Conservation (phyloP, 192 early-diverging fungal genomes). For the Dimargaris verticillata region DNA sequence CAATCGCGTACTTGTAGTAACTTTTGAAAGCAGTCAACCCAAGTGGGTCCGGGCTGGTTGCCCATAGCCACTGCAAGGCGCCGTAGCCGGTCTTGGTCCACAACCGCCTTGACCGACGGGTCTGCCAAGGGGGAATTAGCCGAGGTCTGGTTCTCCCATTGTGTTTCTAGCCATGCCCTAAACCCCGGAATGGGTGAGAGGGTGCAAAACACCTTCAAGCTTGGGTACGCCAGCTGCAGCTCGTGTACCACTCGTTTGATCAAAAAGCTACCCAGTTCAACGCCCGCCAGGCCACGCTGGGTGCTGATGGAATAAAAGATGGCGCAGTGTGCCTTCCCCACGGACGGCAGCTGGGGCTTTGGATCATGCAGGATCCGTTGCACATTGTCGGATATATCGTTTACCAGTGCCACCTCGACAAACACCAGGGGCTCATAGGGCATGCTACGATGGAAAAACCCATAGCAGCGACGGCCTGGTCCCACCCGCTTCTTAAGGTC, state of each 20-base stretch:
- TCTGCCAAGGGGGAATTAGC: no score
- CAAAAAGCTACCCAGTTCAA: constrained; percentile 80
- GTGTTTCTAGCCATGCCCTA: constrained; percentile 47
- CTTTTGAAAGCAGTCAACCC: no score
- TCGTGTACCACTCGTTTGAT: constrained; percentile 81
- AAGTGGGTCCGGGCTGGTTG: constrained; percentile 12
- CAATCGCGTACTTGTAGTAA: no score
- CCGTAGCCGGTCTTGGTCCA: constrained; percentile 3
- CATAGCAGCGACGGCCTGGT: constrained; percentile 61
- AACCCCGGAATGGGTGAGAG: constrained; percentile 85
- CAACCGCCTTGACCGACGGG: no score
- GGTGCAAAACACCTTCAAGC: constrained; percentile 65
- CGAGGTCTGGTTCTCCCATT: no score
- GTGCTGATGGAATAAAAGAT: constrained; percentile 92
- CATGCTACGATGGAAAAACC: constrained; percentile 63
- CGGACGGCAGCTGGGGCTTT: constrained; percentile 19
- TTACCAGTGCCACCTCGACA: constrained; percentile 68
- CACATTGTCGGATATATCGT: constrained; percentile 43
- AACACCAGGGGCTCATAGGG: constrained; percentile 75
- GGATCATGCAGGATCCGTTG: constrained; percentile 46
- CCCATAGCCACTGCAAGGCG: constrained; percentile 13
- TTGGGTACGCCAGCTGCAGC: constrained; percentile 47
- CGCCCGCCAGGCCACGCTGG: constrained; percentile 69
- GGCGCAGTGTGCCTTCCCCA: constrained; percentile 37
- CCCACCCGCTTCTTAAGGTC: constrained; percentile 66